Conservation (phyloP, 805 yeast species). For the Yarrowia sp. region DNA sequence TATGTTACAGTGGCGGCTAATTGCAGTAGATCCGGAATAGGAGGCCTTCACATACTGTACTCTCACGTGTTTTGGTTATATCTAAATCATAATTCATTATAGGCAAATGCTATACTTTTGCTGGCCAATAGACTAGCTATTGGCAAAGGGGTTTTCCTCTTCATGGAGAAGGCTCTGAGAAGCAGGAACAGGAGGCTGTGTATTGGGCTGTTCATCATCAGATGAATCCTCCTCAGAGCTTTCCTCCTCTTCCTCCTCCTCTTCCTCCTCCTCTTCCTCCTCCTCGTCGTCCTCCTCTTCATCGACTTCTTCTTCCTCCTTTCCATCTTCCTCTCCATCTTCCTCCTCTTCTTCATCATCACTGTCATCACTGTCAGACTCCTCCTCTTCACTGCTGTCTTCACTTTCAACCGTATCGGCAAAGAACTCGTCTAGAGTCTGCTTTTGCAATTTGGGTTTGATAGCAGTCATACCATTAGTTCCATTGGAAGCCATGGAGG, state of each 20-base stretch:
- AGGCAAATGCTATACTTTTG: conserved; percentile 18
- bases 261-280: conserved; percentile 48
- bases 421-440: conserved; percentile 87
- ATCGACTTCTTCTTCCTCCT: conserved; percentile 48
- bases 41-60: neutral
- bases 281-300: conserved; percentile 47
- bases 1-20: neutral
- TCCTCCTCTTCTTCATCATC: conserved; percentile 48
- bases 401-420: conserved; percentile 51
- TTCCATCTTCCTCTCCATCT: conserved; percentile 48
- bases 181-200: conserved; percentile 4
- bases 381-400: conserved; percentile 45
- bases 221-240: conserved; percentile 50
- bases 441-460: conserved; percentile 60
- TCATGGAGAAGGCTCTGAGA: conserved; percentile 21
- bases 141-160: conserved; percentile 35
- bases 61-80: neutral
- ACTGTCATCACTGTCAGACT: conserved; percentile 44
- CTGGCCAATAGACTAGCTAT: neutral
- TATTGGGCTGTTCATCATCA: conserved; percentile 49
- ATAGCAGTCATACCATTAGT: conserved; percentile 42
- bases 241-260: conserved; percentile 49
- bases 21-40: neutral
- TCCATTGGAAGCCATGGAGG: conserved; percentile 42
- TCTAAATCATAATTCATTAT: conserved; percentile 8